Percentiles rank a stretch among this genome's conserved stretches.
Conservation (phyloP, 768 basidiomycete genomes). For the Austroboletus festivus region DNA sequence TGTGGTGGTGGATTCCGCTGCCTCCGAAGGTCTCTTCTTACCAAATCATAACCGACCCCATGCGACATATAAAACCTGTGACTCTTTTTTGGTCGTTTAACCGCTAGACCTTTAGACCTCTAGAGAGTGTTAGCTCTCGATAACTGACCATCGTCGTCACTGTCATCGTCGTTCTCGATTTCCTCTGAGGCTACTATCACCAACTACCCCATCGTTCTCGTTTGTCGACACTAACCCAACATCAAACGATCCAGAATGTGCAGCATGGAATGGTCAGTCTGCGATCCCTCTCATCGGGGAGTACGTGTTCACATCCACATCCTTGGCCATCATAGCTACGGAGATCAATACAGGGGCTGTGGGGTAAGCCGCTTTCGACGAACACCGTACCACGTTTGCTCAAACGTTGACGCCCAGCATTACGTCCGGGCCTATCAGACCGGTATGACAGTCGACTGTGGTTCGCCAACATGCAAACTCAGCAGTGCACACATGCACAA, state of each 20-base stretch:
- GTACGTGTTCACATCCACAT: constrained; percentile 4
- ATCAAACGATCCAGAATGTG: constrained; percentile 42
- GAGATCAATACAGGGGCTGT: constrained; percentile 44
- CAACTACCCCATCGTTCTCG: not conserved
- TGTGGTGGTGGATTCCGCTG: constrained; percentile 27
- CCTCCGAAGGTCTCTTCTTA: constrained; percentile 29
- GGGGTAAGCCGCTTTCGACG: constrained; percentile 26
- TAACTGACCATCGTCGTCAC: too few relatives aligned
- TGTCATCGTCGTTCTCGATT: too few relatives aligned
- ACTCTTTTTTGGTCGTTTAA: too few relatives aligned
- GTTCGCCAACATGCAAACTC: constrained; percentile 44
- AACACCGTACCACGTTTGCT: constrained; percentile 1
- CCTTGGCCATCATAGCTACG: constrained; percentile 26
- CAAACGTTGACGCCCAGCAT: constrained; percentile 45
- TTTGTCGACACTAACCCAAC: not conserved
- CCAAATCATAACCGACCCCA: constrained; percentile 25
- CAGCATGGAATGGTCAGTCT: constrained; percentile 51
- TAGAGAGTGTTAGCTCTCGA: too few relatives aligned
- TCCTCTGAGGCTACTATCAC: constrained; percentile 3
- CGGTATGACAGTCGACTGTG: constrained; percentile 57
- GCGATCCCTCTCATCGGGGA: not conserved
- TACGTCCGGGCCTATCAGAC: constrained; percentile 63
- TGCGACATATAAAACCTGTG: constrained; percentile 30
- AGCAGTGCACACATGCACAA: constrained; percentile 60
- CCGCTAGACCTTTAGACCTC: too few relatives aligned